Evolutionary conservation across 495 filamentous ascomycete genomes (phyloP), one percentile per base, ranked within the genome.

Genomic region (Margaritispora aquatica): DNA sequence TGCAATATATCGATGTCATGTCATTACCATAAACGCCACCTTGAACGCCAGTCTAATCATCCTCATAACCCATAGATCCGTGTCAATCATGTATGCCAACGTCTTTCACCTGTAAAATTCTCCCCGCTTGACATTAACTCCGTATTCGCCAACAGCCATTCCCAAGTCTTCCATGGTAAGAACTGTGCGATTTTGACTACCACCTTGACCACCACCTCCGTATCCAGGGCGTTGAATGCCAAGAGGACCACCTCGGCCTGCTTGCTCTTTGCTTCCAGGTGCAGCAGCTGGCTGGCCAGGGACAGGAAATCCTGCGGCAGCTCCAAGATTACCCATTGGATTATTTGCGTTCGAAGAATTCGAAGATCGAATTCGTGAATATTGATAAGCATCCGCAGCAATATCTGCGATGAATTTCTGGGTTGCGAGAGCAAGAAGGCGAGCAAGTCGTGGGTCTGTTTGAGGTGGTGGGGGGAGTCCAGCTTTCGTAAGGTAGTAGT

Each of bases 401-500:
- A 98, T 89, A 69, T 98, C 94, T 34, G 93, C 90, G 69, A 97
- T 88, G 78, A 98, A 98, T 63, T 97, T 98, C 67, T 97, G 95
- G 0, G 94, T 95, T 1, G 94, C 94, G 22, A 98, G 87, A 0
- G 93, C 92, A 56, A 98, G 88, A 15, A 98, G 87, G 23, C 95
- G 90, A 8, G 92, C 88, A 21, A 98, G 87, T 53, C 88, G 89
- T 26, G 85, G 84, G 60, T 96, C 88, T 9, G 92, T 96, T 66
- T 88, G 81, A 20, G 89, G 89, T 20, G 90, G 88, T 3, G 94
- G 92, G 19, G 92, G 91, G 10, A 97, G 88, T 55, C 94, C 94
- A 68, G 91, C 90, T 65, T 94, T 86, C 17, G 92, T 93, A 73
- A 97, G 90, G 80, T 97, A 97, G 80, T 97, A 96, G 67, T 94